Conservation (phyloP, 2,329 filamentous ascomycete species). For the Tolypocladium sp. region DNA sequence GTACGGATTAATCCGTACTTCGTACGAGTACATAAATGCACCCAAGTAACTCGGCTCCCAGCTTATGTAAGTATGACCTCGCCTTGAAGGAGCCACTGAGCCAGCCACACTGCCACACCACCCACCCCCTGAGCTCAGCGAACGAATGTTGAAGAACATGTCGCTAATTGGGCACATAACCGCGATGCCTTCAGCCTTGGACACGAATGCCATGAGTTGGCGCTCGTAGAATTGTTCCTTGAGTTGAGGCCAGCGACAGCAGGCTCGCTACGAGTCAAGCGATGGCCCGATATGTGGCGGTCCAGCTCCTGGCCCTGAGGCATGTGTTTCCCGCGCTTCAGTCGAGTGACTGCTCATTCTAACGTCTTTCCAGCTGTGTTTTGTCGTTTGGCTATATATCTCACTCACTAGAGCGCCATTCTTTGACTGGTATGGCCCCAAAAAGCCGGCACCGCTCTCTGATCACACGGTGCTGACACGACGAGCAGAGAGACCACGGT, state of each 20-base stretch:
- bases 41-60: too few relatives aligned
- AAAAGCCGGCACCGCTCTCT: background rate
- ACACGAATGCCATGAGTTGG: background rate
- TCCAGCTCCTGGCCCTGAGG: slow-evolving; percentile 7
- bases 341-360: background rate
- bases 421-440: slow-evolving; percentile 32
- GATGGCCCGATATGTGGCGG: slow-evolving; percentile 6
- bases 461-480: background rate
- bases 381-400: slow-evolving; percentile 39
- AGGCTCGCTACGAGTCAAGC: background rate
- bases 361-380: slow-evolving; percentile 25
- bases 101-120: too few relatives aligned
- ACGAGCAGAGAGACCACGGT: slow-evolving; percentile 35
- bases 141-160: background rate
- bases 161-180: background rate
- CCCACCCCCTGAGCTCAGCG: background rate
- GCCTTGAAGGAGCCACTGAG: too few relatives aligned
- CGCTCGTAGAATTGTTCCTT: background rate
- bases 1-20: too few relatives aligned
- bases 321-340: background rate
- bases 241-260: background rate
- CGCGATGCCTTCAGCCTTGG: background rate
- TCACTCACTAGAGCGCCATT: slow-evolving; percentile 36
- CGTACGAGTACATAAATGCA: too few relatives aligned
- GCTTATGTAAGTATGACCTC: background rate